Percentiles rank a stretch among this genome's conserved stretches.
Evolutionary conservation across 2,329 filamentous ascomycete species (phyloP).

Genomic region (Zymoseptoria passerinii): DNA sequence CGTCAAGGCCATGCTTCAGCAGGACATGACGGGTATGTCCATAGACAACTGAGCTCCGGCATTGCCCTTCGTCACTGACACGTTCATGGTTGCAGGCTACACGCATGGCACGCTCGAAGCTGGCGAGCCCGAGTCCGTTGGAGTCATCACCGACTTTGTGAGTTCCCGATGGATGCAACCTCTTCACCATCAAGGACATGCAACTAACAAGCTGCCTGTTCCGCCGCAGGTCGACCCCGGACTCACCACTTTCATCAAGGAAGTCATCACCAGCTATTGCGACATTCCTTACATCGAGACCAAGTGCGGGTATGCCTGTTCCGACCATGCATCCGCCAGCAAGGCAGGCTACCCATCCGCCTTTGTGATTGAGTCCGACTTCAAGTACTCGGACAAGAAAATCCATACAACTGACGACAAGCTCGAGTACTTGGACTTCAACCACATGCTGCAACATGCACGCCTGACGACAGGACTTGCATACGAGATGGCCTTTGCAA

Average conservation of each 20-base stretch:
- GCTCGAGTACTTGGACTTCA: slow-evolving; percentile 67
- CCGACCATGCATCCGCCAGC: slow-evolving; percentile 63
- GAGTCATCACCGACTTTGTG: slow-evolving; percentile 77
- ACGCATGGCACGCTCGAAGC: slow-evolving; percentile 74
- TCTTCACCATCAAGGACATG: neutral
- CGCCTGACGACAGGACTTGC: slow-evolving; percentile 74
- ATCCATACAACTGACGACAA: slow-evolving; percentile 62
- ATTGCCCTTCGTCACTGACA: neutral
- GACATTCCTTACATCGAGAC: slow-evolving; percentile 66
- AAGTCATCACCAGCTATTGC: slow-evolving; percentile 79
- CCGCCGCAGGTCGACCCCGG: slow-evolving; percentile 57
- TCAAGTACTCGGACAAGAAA: slow-evolving; percentile 55
- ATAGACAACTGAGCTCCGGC: neutral
- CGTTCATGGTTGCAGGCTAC: slow-evolving; percentile 47
- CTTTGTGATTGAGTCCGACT: slow-evolving; percentile 68
- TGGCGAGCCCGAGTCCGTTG: slow-evolving; percentile 74
- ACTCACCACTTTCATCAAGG: slow-evolving; percentile 84
- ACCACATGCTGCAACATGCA: slow-evolving; percentile 88
- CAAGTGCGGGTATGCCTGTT: slow-evolving; percentile 81
- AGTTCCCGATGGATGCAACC: neutral
- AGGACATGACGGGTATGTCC: slow-evolving; percentile 68
- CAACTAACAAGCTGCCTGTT: neutral
- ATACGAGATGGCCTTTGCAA: slow-evolving; percentile 73
- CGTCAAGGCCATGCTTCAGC: slow-evolving; percentile 94
- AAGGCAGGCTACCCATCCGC: slow-evolving; percentile 68